Conservation (phyloP, 108 stramenopile genomes). For the Cyclotella atomus region DNA sequence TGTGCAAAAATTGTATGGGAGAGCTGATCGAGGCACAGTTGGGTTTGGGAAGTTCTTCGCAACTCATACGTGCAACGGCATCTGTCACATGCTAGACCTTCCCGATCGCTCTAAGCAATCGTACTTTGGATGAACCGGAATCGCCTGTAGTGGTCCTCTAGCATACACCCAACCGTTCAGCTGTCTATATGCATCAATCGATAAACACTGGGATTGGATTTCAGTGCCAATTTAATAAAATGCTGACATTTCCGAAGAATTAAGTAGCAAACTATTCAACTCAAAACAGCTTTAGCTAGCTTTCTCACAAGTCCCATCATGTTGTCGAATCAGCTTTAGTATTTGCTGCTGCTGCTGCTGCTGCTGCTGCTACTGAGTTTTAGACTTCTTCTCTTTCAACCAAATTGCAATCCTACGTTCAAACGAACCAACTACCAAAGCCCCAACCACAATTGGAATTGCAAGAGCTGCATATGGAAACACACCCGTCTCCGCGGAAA, state of each 20-base stretch:
- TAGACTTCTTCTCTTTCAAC: slow-evolving; percentile 16
- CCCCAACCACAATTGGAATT: slow-evolving; percentile 73
- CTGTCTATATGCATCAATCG: not conserved
- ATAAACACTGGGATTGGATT: too few species aligned
- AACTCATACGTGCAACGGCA: slow-evolving; percentile 8
- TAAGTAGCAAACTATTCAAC: too few species aligned
- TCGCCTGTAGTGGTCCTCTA: too few species aligned
- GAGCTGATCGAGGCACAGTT: slow-evolving; percentile 13
- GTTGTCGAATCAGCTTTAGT: too few species aligned
- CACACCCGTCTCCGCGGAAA: slow-evolving; percentile 59
- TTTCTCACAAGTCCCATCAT: too few species aligned
- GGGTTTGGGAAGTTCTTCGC: slow-evolving; percentile 16
- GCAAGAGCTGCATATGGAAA: slow-evolving; percentile 57
- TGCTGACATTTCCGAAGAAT: too few species aligned
- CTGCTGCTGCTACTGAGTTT: not conserved
- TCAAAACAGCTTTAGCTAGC: too few species aligned
- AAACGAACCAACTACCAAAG: slow-evolving; percentile 73
- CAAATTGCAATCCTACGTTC: slow-evolving; percentile 67
- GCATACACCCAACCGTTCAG: not conserved
- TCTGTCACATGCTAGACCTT: slow-evolving; percentile 8
- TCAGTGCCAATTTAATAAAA: too few species aligned
- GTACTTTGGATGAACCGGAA: not conserved
- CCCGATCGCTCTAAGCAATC: not conserved
- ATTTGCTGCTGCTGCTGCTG: too few species aligned
- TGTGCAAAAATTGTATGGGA: slow-evolving; percentile 1